A percentile compares a stretch with the other conserved stretches of the same genome.
Evolutionary conservation across 495 filamentous ascomycete species (phyloP).

Genomic region (Penicillium cosmopolitanum): DNA sequence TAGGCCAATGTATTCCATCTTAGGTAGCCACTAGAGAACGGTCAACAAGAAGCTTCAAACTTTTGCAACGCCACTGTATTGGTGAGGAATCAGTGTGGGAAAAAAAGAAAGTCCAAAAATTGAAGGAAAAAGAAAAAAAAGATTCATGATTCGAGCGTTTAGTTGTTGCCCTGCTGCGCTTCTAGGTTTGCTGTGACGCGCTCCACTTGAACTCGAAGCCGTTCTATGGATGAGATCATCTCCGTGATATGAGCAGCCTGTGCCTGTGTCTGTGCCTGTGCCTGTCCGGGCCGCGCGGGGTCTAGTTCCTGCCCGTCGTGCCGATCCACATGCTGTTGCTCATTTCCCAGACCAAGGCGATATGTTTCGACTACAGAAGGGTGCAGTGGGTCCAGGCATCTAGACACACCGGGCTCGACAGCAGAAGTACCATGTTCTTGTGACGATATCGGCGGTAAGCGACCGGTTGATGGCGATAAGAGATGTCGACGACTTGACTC

Average conservation of each 20-base stretch:
- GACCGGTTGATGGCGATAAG: slow-evolving; percentile 30
- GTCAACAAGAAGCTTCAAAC: too few species aligned
- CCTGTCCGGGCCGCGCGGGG: slow-evolving; percentile 24
- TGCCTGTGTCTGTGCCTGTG: slow-evolving; percentile 16
- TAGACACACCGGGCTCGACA: slow-evolving; percentile 33
- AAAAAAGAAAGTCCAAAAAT: neutral
- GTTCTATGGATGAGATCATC: slow-evolving; percentile 46
- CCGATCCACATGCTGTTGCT: slow-evolving; percentile 26
- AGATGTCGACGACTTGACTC: slow-evolving; percentile 48
- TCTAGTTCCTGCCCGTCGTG: slow-evolving; percentile 28
- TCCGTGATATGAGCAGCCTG: slow-evolving; percentile 24
- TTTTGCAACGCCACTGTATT: too few species aligned
- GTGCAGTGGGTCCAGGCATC: slow-evolving; percentile 35
- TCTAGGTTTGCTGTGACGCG: slow-evolving; percentile 33
- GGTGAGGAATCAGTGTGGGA: neutral
- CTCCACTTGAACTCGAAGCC: slow-evolving; percentile 45
- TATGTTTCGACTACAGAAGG: slow-evolving; percentile 30
- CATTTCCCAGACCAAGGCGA: slow-evolving; percentile 25
- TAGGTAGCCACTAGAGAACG: too few species aligned
- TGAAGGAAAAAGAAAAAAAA: too few species aligned
- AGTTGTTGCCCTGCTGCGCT: slow-evolving; percentile 19
- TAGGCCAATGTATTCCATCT: too few species aligned
- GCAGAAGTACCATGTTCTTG: slow-evolving; percentile 30
- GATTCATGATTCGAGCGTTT: neutral
- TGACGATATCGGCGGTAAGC: slow-evolving; percentile 27